Conservation (phyloP, 2,329 filamentous ascomycete species). For the Colletotrichum acutatum region DNA sequence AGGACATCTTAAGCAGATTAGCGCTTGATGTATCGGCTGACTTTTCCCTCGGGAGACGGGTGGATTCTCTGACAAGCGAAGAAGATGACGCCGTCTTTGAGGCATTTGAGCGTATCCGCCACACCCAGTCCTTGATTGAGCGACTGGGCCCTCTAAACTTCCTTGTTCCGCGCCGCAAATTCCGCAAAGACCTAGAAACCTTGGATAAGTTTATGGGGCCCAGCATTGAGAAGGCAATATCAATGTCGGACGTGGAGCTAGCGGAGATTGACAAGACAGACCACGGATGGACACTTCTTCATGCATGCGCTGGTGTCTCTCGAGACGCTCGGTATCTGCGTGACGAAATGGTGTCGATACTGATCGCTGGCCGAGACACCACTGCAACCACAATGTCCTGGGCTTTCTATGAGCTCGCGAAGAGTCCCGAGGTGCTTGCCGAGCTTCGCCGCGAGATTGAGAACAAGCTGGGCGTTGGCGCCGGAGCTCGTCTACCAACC, state of each 20-base stretch:
- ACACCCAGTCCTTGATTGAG: constrained; percentile 58
- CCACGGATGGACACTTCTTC: constrained; percentile 76
- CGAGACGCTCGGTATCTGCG: constrained; percentile 70
- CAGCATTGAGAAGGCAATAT: constrained; percentile 74
- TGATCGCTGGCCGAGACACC: constrained; percentile 69
- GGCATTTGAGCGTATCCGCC: constrained; percentile 76
- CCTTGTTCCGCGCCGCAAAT: constrained; percentile 68
- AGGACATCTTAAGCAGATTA: constrained; percentile 71
- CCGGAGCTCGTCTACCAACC: constrained; percentile 30
- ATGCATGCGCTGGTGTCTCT: constrained; percentile 75
- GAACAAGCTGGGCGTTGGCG: constrained; percentile 59
- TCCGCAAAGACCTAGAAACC: constrained; percentile 67
- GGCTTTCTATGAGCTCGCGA: constrained; percentile 54
- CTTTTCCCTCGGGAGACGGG: constrained; percentile 72
- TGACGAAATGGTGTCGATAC: constrained; percentile 79
- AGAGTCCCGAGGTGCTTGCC: constrained; percentile 50
- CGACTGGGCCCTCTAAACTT: constrained; percentile 63
- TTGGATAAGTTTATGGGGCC: constrained; percentile 77
- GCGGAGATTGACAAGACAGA: constrained; percentile 68
- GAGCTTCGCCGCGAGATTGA: constrained; percentile 55
- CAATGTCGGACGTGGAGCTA: constrained; percentile 71
- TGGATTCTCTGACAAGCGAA: constrained; percentile 54
- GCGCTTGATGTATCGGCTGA: constrained; percentile 75
- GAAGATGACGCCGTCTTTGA: constrained; percentile 68
- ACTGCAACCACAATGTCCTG: constrained; percentile 61